A percentile compares a stretch with the other conserved stretches of the same genome.
Evolutionary conservation across 352 stramenopile genomes (phyloP).

Genomic region (Phytophthora pistaciae): DNA sequence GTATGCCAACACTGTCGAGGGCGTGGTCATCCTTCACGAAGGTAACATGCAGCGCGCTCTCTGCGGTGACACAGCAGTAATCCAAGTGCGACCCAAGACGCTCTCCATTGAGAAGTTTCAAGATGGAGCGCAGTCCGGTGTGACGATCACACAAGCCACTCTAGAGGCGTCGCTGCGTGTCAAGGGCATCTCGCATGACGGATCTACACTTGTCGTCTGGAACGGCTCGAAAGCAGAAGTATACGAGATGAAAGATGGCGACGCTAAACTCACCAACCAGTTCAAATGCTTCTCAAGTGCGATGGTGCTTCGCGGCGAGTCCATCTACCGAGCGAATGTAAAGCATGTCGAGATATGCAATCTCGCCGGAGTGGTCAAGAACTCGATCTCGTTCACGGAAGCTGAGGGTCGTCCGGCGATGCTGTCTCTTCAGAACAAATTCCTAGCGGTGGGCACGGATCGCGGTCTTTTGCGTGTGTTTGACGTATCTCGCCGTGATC

Average conservation of each 20-base stretch:
- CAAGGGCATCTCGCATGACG: slow-evolving; percentile 89
- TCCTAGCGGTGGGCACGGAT: slow-evolving; percentile 91
- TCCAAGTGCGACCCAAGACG: slow-evolving; percentile 79
- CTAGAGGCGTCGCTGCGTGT: slow-evolving; percentile 77
- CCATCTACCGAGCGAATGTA: slow-evolving; percentile 85
- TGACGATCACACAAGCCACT: slow-evolving; percentile 69
- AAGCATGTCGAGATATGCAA: slow-evolving; percentile 93
- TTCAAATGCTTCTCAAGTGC: slow-evolving; percentile 83
- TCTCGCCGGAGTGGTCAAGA: slow-evolving; percentile 86
- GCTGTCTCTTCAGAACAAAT: slow-evolving; percentile 91
- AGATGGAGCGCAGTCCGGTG: slow-evolving; percentile 51
- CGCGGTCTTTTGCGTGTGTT: slow-evolving; percentile 89
- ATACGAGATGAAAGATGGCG: slow-evolving; percentile 85
- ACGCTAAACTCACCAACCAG: slow-evolving; percentile 59
- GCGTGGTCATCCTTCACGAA: slow-evolving; percentile 86
- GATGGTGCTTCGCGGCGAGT: slow-evolving; percentile 87
- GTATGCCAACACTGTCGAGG: slow-evolving; percentile 77
- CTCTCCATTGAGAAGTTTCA: slow-evolving; percentile 83
- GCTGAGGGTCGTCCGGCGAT: slow-evolving; percentile 85
- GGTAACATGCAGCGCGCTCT: slow-evolving; percentile 87
- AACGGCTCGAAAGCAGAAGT: slow-evolving; percentile 88
- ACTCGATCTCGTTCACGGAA: slow-evolving; percentile 92
- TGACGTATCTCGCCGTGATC: slow-evolving; percentile 84
- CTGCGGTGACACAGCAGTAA: slow-evolving; percentile 83
- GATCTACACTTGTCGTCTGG: slow-evolving; percentile 82